Percentiles rank a stretch among this genome's conserved stretches.
These are phyloP conservation scores for Neobulgaria alba DNA, from an alignment of 2,329 filamentous ascomycete species.

Conservation along the genomic window DNA sequence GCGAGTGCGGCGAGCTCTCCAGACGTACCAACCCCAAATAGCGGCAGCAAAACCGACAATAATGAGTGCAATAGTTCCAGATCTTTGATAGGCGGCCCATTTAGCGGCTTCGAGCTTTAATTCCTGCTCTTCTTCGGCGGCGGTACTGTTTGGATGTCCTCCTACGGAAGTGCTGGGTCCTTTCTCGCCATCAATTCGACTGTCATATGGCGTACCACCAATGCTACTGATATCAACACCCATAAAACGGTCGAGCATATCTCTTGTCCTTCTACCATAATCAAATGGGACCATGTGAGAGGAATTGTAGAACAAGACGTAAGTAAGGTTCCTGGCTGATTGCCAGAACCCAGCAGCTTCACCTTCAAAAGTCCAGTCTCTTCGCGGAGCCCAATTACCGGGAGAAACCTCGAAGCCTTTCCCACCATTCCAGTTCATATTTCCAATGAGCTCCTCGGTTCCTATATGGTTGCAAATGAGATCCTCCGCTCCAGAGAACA, in stretches of 20 bases:
- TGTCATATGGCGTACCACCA: slow-evolving; percentile 62
- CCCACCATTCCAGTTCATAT: slow-evolving; percentile 84
- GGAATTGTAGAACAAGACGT: slow-evolving; percentile 89
- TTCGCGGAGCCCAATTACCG: slow-evolving; percentile 84
- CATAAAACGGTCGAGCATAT: slow-evolving; percentile 98
- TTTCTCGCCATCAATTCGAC: slow-evolving; percentile 62
- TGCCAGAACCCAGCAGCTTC: slow-evolving; percentile 88
- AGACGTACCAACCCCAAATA: slow-evolving; percentile 56
- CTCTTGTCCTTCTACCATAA: slow-evolving; percentile 72
- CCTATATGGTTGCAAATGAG: slow-evolving; percentile 96
- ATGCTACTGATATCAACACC: slow-evolving; percentile 84
- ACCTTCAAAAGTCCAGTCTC: slow-evolving; percentile 89
- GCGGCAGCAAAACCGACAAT: slow-evolving; percentile 55
- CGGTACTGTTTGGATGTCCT: slow-evolving; percentile 58
- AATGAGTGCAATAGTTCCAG: slow-evolving; percentile 60
- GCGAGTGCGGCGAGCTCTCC: slow-evolving; percentile 50
- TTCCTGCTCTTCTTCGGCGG: slow-evolving; percentile 52
- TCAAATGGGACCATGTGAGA: slow-evolving; percentile 99
- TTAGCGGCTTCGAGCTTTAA: slow-evolving; percentile 57
- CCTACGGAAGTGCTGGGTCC: slow-evolving; percentile 57
- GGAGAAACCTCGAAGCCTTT: slow-evolving; percentile 84
- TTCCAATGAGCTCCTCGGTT: slow-evolving; percentile 83
- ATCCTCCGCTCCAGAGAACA: slow-evolving; percentile 92
- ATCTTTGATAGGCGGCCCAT: slow-evolving; percentile 64
- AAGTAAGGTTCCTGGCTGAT: slow-evolving; percentile 88